phyloP scores from a whole-genome alignment of 78 protist genomes.

The Goniomonas avonlea region DNA sequence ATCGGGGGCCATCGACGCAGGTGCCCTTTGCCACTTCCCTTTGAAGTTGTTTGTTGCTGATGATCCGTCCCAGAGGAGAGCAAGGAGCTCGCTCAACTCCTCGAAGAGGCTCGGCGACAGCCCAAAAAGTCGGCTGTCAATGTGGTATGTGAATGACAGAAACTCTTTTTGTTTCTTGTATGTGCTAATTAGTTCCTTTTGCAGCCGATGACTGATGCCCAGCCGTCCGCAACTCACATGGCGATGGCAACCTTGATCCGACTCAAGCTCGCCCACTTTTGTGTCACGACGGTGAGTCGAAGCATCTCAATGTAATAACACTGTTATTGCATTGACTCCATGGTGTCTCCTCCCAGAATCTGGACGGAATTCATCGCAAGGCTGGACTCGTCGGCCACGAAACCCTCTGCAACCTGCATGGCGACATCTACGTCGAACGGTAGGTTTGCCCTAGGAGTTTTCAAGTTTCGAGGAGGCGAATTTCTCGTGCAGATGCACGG shows the following conservation, averaged over 20 bases:
- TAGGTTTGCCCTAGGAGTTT: too few species aligned
- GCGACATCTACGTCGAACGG: conserved; percentile 31
- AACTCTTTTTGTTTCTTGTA: too few species aligned
- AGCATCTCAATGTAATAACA: too few species aligned
- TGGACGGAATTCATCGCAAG: conserved; percentile 18
- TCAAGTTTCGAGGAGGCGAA: too few species aligned
- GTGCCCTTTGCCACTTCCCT: too few species aligned
- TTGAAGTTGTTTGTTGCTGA: too few species aligned
- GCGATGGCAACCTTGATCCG: neutral
- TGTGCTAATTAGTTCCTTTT: too few species aligned
- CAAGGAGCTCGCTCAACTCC: conserved; percentile 5
- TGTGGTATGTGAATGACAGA: too few species aligned
- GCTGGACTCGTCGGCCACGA: conserved; percentile 18
- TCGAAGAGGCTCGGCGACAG: neutral
- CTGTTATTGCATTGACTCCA: too few species aligned
- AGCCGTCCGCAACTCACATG: neutral
- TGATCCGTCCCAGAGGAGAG: neutral
- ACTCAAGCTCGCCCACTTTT: neutral
- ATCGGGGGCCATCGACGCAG: too few species aligned
- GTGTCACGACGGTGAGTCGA: neutral
- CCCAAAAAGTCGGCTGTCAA: neutral
- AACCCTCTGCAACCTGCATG: conserved; percentile 25
- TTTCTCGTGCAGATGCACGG: too few species aligned
- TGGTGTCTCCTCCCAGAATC: too few species aligned
- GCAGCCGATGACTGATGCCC: neutral